Evolutionary conservation across 2,329 filamentous ascomycete genomes (phyloP), one percentile per base, ranked within the genome.

Genomic region (Macroventuria anomochaeta): DNA sequence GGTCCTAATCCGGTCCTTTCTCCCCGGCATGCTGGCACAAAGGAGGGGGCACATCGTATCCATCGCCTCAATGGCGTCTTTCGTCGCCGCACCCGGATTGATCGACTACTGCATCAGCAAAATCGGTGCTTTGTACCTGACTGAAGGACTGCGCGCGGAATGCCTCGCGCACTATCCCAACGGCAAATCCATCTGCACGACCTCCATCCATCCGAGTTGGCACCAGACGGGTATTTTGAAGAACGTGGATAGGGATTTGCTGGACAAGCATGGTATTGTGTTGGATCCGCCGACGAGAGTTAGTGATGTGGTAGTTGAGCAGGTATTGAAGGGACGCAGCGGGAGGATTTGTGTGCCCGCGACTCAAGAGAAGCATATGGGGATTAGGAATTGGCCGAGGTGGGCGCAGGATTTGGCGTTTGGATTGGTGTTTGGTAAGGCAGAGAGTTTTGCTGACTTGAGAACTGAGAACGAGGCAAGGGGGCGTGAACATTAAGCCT

Each of bases 51-150:
- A 72, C 42, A 62, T 72, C 13, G 62, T 72, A 1, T 62, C 59
- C 10, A 65, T 70, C 7, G 67, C 69, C 7, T 67, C 63, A 2
- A 69, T 71, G 65, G 63, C 67, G 1, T 70, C 65, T 6, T 72
- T 67, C 41, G 29, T 64, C 18, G 54, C 64, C 4, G 58, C 49
- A 1, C 57, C 67, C 0, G 63, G 64, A 0, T 26, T 70, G 11
- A 50, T 70, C 11, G 67, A 72, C 50, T 73, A 73, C 53, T 62
- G 60, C 39, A 62, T 61, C 46, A 62, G 63, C 18, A 72, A 72
- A 36, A 53, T 65, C 15, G 70, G 58, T 1, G 67, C 64, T 0
- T 41, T 72, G n/a, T 65, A 65, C 47, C 39, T 72, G 12, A 66
- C 57, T 31, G 69, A 72, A 47, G 70, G 69, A 57, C 39, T 72